Conservation (phyloP, 805 yeast species). For the Candida koratica region DNA sequence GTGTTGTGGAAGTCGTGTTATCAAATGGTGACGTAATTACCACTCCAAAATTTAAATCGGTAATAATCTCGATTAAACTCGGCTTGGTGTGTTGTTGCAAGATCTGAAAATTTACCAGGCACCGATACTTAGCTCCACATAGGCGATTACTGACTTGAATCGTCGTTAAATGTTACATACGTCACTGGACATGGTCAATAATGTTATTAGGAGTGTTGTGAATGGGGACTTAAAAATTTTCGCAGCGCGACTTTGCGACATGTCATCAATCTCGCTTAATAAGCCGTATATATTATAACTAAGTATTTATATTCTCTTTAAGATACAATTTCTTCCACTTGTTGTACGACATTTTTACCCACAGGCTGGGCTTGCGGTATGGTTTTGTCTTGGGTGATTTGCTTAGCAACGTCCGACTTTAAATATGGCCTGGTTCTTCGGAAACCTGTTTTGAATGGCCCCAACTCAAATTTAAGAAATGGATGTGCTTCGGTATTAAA, state of each 20-base stretch:
- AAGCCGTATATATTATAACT: too few species aligned
- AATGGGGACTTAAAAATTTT: conserved; percentile 6
- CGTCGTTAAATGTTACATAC: conserved; percentile 14
- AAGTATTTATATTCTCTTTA: too few species aligned
- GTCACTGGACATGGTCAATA: conserved; percentile 14
- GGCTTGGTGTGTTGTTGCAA: too few species aligned
- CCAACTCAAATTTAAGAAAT: conserved; percentile 65
- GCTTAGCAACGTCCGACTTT: conserved; percentile 4
- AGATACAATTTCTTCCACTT: too few species aligned
- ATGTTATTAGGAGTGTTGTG: conserved; percentile 2
- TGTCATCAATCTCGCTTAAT: conserved; percentile 1
- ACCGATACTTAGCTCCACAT: too few species aligned
- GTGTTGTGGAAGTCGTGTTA: conserved; percentile 1
- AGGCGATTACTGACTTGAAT: too few species aligned
- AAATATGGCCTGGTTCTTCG: conserved; percentile 23
- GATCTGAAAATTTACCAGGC: too few species aligned
- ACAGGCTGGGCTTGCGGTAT: conserved; percentile 42
- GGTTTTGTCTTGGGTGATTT: conserved; percentile 17
- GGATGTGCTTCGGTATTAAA: conserved; percentile 95
- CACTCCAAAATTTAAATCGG: background rate
- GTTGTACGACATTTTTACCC: conserved; percentile 34
- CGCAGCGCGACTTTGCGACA: conserved; percentile 9
- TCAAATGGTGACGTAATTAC: conserved; percentile 8
- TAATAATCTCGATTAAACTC: background rate
- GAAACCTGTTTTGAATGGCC: conserved; percentile 63